Percentiles rank a stretch among this genome's conserved stretches.
Conservation (phyloP, 148 eudicot genomes). For the Rhododendron griersonianum region DNA sequence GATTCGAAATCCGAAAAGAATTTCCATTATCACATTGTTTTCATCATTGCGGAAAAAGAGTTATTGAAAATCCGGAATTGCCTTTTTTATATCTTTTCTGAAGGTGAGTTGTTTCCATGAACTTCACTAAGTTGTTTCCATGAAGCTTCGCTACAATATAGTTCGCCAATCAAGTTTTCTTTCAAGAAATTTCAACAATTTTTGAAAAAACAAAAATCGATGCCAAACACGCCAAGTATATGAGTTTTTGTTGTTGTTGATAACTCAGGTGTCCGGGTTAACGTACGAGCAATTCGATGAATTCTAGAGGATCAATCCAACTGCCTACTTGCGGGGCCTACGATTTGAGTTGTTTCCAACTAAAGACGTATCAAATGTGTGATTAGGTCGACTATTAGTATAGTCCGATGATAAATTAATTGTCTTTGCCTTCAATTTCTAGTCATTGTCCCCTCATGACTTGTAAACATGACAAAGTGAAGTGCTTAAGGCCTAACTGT, state of each 20-base stretch:
- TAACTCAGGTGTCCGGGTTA: too few species aligned
- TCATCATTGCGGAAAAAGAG: neutral
- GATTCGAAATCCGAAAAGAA: neutral
- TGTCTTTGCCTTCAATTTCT: neutral
- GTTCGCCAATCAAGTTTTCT: neutral
- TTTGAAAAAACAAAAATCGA: neutral
- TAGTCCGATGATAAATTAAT: neutral
- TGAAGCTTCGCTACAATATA: neutral
- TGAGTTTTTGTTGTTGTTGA: too few species aligned
- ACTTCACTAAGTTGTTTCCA: neutral
- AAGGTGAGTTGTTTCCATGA: neutral
- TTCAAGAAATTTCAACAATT: neutral
- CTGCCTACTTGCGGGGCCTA: neutral
- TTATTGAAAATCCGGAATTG: neutral
- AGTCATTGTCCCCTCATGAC: slow-evolving; percentile 14
- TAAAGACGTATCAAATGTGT: neutral
- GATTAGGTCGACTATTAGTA: neutral
- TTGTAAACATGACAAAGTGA: slow-evolving; percentile 10
- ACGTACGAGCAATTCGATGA: too few species aligned
- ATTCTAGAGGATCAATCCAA: too few species aligned
- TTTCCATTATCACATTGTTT: neutral
- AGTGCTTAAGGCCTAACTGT: slow-evolving; percentile 14
- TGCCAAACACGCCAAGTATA: too few species aligned
- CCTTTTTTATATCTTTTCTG: neutral
- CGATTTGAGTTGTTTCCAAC: neutral